Evolutionary conservation across 164 flowering plant species (phyloP), one percentile per base, ranked within the genome.

Genomic region (Sedum album): DNA sequence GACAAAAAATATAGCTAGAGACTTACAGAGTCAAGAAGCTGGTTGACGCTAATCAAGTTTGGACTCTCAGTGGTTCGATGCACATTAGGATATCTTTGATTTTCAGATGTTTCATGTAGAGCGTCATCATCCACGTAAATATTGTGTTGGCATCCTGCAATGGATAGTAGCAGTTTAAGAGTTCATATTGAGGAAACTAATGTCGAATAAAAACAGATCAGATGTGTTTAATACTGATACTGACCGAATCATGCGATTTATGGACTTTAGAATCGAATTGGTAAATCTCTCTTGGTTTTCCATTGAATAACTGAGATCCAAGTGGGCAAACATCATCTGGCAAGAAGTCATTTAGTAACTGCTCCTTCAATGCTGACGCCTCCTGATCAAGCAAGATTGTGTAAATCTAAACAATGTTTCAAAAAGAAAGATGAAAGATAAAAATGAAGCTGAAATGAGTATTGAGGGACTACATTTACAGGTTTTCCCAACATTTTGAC

Each of bases 11-110:
- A 41, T 18, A 36, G 18, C 42, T 44, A 70, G 7, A 68, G 57
- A 78, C 90, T 65, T 89, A 93, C 98, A 39, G 96, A 90, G 71
- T 95, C 97, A 35, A 95, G 76, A 63, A 95, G 88, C 78, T 95
- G 97, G 77, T 87, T 86, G 71, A 84, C 96, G 51, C 93, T 89
- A 78, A 95, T 78, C 31, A 95, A 90, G 66, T 81, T 61, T 7
- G 87, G 78, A 36, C 51, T 25, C 36, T 80, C 82, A 26, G 68
- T 1, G 18, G 70, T 17, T 60, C 74, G 23, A 31, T 73, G 76
- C 18, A 71, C n/a, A 71, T 72, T 69, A 17, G 70, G 70, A 30
- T 75, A 77, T 18, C 72, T 63, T 68, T 79, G 84, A 72, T 77
- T 78, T 73, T 76, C 88, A 68, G 72, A 70, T 60, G 81, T 66